These are phyloP conservation scores for Cucurbita ficifolia DNA, from an alignment of 306 rosid species.

Conservation along the genomic window DNA sequence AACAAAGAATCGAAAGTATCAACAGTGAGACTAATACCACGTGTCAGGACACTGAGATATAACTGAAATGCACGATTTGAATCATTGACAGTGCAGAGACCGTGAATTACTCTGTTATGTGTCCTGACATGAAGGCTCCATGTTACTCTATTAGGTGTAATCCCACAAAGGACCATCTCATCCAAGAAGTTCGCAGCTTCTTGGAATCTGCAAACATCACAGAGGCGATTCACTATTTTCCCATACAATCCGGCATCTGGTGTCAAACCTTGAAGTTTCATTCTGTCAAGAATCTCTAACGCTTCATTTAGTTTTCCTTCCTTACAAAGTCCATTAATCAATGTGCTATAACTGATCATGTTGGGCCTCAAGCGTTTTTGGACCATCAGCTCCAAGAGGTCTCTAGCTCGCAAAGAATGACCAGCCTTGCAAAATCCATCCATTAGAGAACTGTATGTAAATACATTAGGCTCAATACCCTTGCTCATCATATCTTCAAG, in stretches of 20 bases:
- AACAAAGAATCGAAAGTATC: constrained; percentile 38
- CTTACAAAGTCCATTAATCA: constrained; percentile 61
- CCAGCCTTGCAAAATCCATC: constrained; percentile 75
- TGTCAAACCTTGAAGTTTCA: constrained; percentile 81
- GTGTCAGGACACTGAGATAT: constrained; percentile 62
- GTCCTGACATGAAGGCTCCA: constrained; percentile 66
- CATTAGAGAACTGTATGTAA: constrained; percentile 63
- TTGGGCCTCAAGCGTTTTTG: constrained; percentile 44
- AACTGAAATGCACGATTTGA: constrained; percentile 51
- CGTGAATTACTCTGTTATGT: constrained; percentile 59
- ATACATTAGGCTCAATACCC: constrained; percentile 64
- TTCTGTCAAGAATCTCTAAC: constrained; percentile 70
- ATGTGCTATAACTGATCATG: constrained; percentile 55
- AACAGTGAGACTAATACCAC: constrained; percentile 44
- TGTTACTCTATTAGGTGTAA: constrained; percentile 48
- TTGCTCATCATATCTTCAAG: constrained; percentile 55
- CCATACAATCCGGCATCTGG: constrained; percentile 76
- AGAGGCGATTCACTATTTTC: constrained; percentile 51
- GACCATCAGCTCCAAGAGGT: constrained; percentile 45
- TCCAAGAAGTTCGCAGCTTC: constrained; percentile 86
- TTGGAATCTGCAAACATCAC: constrained; percentile 37
- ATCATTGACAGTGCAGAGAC: constrained; percentile 38
- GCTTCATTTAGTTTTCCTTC: constrained; percentile 65
- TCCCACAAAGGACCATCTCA: constrained; percentile 69
- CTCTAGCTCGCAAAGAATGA: constrained; percentile 50